These are phyloP conservation scores for Helotiales sp. DNA, from an alignment of 2,329 filamentous ascomycete genomes.

Conservation along the genomic window DNA sequence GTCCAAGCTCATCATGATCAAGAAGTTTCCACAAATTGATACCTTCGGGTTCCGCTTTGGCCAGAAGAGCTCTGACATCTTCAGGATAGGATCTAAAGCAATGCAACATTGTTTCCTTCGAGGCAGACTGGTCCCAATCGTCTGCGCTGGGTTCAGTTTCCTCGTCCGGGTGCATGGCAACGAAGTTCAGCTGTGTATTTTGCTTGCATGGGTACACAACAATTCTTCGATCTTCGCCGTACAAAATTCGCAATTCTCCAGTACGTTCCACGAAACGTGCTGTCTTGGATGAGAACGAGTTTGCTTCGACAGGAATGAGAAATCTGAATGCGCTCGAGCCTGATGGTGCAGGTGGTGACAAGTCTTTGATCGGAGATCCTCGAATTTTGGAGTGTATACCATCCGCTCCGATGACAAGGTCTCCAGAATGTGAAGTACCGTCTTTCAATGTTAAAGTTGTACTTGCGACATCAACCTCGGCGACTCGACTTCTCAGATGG, in stretches of 20 bases:
- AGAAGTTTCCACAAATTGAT: conserved; percentile 63
- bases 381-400: conserved; percentile 47
- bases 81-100: conserved; percentile 49
- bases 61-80: conserved; percentile 40
- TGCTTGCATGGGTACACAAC: conserved; percentile 55
- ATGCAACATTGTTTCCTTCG: conserved; percentile 46
- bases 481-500: conserved; percentile 50
- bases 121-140: conserved; percentile 49
- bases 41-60: conserved; percentile 49
- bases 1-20: conserved; percentile 64
- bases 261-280: conserved; percentile 41
- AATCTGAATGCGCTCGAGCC: conserved; percentile 32
- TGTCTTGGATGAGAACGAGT: conserved; percentile 45
- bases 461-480: conserved; percentile 48
- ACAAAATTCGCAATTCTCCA: conserved; percentile 48
- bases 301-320: conserved; percentile 31
- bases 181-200: conserved; percentile 54
- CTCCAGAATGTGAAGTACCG: conserved; percentile 51
- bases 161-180: conserved; percentile 55
- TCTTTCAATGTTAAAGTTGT: conserved; percentile 52
- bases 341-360: neutral
- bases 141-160: conserved; percentile 40
- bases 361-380: neutral
- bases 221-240: conserved; percentile 49
- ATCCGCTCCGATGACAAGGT: conserved; percentile 60